Evolutionary conservation across 202 grass and related monocot species (phyloP).

Genomic region (Saccharum hybrid): DNA sequence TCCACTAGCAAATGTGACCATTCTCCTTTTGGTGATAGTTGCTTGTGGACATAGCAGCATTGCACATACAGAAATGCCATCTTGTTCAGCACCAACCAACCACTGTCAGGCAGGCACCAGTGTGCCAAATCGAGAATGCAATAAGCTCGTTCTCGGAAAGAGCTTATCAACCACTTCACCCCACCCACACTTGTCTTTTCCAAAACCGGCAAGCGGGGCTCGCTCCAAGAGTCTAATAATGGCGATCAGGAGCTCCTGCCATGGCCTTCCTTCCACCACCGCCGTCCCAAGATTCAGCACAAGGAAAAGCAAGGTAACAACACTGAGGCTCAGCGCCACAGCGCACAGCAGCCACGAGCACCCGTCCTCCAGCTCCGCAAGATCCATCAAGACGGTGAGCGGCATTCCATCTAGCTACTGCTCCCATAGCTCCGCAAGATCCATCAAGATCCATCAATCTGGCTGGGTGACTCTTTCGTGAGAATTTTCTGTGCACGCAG

Average conservation of each 20-base stretch:
- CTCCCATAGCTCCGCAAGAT: too few relatives aligned
- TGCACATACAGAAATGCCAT: slow-evolving; percentile 7
- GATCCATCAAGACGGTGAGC: slow-evolving; percentile 7
- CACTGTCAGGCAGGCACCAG: not conserved
- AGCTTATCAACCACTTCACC: not conserved
- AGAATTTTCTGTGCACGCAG: slow-evolving; percentile 29
- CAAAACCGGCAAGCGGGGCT: not conserved
- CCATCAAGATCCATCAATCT: too few relatives aligned
- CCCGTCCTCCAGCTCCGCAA: not conserved
- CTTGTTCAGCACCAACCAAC: slow-evolving; percentile 30
- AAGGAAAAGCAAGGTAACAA: slow-evolving; percentile 1
- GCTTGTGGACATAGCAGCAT: slow-evolving; percentile 2
- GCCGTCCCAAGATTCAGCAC: slow-evolving; percentile 23
- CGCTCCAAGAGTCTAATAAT: slow-evolving; percentile 11
- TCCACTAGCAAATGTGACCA: not conserved
- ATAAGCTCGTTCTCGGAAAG: slow-evolving; percentile 9
- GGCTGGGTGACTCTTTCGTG: not conserved
- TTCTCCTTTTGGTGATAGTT: not conserved
- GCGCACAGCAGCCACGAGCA: not conserved
- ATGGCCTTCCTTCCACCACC: not conserved
- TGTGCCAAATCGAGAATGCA: not conserved
- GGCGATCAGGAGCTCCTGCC: not conserved
- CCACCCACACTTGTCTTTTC: not conserved
- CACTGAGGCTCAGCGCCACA: slow-evolving; percentile 22
- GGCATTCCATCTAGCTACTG: not conserved